Conservation (phyloP, 306 rosid genomes). For the Fragaria iinumae region DNA sequence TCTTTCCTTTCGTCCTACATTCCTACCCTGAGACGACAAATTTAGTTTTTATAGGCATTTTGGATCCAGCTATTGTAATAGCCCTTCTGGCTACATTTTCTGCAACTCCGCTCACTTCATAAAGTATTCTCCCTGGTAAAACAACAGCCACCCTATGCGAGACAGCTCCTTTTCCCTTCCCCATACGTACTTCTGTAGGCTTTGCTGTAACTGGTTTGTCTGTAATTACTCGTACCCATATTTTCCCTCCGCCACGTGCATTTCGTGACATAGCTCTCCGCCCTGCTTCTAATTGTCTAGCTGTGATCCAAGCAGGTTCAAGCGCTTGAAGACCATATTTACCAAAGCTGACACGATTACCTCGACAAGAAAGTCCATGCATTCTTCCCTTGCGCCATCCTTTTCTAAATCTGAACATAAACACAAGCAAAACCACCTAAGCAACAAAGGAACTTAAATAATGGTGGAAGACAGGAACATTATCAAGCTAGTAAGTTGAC, state of each 20-base stretch:
- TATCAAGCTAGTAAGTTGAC: background rate
- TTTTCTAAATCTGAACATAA: conserved; percentile 20
- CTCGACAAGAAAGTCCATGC: background rate
- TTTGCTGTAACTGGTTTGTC: conserved; percentile 11
- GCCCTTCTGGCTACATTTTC: conserved; percentile 13
- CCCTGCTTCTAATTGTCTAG: conserved; percentile 7
- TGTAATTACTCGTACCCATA: conserved; percentile 15
- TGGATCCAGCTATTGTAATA: conserved; percentile 5
- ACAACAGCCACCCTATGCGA: conserved; percentile 2
- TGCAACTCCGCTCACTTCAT: conserved; percentile 10
- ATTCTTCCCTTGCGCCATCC: conserved; percentile 7
- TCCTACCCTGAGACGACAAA: background rate
- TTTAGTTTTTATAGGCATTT: conserved; percentile 7
- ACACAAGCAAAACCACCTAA: conserved; percentile 89
- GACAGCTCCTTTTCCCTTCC: conserved; percentile 8
- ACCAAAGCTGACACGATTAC: conserved; percentile 13
- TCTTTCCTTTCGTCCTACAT: background rate
- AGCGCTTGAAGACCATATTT: conserved; percentile 5
- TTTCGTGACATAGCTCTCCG: conserved; percentile 7
- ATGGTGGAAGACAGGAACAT: background rate
- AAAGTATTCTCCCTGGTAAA: conserved; percentile 3
- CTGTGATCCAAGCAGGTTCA: conserved; percentile 5
- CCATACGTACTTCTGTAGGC: conserved; percentile 15
- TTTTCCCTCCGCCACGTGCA: conserved; percentile 8
- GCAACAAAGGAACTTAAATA: conserved; percentile 16